Base-by-base conservation (phyloP, 2,329 filamentous ascomycete genomes). In the Aureobasidium sp. region DNA sequence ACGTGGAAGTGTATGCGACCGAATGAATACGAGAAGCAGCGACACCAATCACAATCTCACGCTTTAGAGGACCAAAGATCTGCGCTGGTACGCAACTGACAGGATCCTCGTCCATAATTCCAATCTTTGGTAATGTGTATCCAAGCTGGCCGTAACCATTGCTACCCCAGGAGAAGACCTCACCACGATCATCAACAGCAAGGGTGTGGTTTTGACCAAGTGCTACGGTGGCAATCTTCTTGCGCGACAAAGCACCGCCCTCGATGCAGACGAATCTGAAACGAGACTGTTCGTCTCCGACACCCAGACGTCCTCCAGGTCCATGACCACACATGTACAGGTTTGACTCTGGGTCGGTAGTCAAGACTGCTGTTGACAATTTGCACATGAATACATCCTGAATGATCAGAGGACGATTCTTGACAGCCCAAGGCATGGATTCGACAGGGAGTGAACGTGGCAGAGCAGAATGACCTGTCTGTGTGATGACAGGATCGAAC, bases 291-390 rank as follows among this genome's bases (percentile, higher is more conserved):
- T 97, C 92, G 68, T 96, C 89, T 1, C 93, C 93, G 2, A 91
- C 85, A 1, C 94, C 94, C 29, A 99, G 81, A 54, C 94, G 85
- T 56, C 94, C 94, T 61, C 92, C 91, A 45, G 90, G 88, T 0
- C 94, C 94, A 71, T 97, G 89, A 2, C 94, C 94, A 71, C 91
- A 96, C 67, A 97, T 82, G 72, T 96, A 96, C 3, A 99, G 79
- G 69, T 99, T 99, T 0, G 90, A 90, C 56, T 93, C 85, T 0
- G 90, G 87, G 68, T 97, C 94, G 0, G 85, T 85, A 0, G 94
- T 97, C 33, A 99, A 74, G 40, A 99, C 84, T 1, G 91, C 93
- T 15, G 89, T 96, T 69, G 96, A 91, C 1, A 97, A 78, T 72
- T 99, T 99, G 1, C 92, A 92, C 79, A 99, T 87, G 62, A 86